These are phyloP conservation scores for Alternaria alternata DNA, from an alignment of 2,329 filamentous ascomycete species.

Conservation along the genomic window DNA sequence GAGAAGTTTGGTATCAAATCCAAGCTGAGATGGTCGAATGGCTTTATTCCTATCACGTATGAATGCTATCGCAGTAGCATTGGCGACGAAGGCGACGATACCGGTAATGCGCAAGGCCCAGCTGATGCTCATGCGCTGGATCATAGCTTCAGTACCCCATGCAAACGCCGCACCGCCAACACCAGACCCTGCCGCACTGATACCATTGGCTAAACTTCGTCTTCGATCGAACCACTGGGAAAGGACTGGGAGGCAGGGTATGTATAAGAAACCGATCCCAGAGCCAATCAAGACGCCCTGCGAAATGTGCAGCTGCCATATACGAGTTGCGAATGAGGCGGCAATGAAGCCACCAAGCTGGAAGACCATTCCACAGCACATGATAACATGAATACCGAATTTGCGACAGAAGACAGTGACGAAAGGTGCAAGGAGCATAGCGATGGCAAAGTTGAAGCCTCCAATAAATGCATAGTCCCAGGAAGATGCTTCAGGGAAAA, in stretches of 20 bases:
- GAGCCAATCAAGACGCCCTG: constrained; percentile 54
- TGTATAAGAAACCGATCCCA: constrained; percentile 54
- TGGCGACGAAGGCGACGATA: constrained; percentile 41
- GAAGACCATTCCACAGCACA: constrained; percentile 47
- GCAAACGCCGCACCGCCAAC: constrained; percentile 49
- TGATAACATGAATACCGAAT: constrained; percentile 36
- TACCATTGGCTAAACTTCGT: constrained; percentile 53
- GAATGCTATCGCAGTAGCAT: constrained; percentile 38
- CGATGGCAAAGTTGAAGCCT: constrained; percentile 48
- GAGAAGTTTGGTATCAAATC: constrained; percentile 49
- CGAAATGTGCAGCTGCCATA: constrained; percentile 54
- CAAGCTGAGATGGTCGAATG: constrained; percentile 45
- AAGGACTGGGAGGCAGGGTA: constrained; percentile 49
- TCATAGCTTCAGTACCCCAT: constrained; percentile 49
- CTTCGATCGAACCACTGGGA: constrained; percentile 55
- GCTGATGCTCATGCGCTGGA: constrained; percentile 42
- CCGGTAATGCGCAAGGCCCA: constrained; percentile 56
- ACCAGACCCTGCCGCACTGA: constrained; percentile 52
- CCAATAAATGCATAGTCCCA: constrained; percentile 54
- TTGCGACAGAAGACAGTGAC: constrained; percentile 40
- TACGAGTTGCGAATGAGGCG: constrained; percentile 48
- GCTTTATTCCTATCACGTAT: constrained; percentile 47
- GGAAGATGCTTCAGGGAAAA: constrained; percentile 45
- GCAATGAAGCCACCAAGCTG: constrained; percentile 47
- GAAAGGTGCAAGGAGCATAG: constrained; percentile 47